Evolutionary conservation across 2,329 filamentous ascomycete genomes (phyloP), one percentile per base, ranked within the genome.

Genomic region (Penicillium rolfsii): DNA sequence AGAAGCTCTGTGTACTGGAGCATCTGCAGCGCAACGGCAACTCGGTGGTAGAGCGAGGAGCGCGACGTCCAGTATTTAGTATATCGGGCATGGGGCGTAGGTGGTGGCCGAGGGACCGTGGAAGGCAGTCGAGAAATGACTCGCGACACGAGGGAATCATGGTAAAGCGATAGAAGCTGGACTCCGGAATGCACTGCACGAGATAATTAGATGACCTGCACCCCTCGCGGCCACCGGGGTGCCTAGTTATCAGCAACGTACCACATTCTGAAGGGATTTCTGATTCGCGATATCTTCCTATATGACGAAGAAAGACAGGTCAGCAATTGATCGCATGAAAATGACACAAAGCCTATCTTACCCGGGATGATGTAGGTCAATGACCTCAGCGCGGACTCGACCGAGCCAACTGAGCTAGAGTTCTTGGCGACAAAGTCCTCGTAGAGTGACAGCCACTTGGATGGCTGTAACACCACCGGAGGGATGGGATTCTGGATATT

Each of bases 361-460:
- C 90, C 93, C 60, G 94, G 95, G 53, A 98, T 95, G 67, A 99
- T 93, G 76, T 99, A 99, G 52, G 94, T 97, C 66, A 99, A 80
- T 30, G 93, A 97, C 41, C 95, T 88, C 73, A 99, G 81, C 14
- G 93, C 92, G 64, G 91, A 96, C 81, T 99, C 95, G 65, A 99
- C 94, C 80, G 97, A 93, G 53, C 92, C 91, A 56, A 99, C 93
- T 61, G 96, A 92, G 72, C 92, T 90, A 63, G 93, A 89, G 76
- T 99, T 99, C 80, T 94, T 95, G 64, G 91, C 90, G 81, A 99
- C 94, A 79, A 98, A 97, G 66, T 95, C 89, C 60, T 79, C 77
- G 56, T 79, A 79, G 26, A 77, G 62, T 36, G 69, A 70, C 19
- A 78, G 61, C 73, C 77, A 77, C 63, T 77, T 79, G 0, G 73